Conservation (phyloP, 108 stramenopile genomes). For the Chaetoceros muelleri region DNA sequence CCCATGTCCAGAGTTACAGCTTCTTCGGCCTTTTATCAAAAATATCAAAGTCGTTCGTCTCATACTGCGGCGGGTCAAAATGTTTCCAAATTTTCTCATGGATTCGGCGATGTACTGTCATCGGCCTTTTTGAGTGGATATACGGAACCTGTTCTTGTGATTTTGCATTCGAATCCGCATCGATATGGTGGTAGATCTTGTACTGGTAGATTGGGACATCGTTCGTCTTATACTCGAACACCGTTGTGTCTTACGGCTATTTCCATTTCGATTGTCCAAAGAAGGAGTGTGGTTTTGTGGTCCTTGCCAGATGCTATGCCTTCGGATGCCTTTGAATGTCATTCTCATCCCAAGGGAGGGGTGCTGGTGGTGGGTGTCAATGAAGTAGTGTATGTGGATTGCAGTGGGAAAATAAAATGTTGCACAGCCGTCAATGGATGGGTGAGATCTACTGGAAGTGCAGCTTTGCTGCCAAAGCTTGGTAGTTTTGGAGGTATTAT, state of each 20-base stretch:
- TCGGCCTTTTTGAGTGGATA: slow-evolving; percentile 61
- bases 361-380: slow-evolving; percentile 61
- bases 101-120: slow-evolving; percentile 70
- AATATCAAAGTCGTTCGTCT: not conserved
- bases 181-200: slow-evolving; percentile 39
- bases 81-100: slow-evolving; percentile 37
- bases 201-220: slow-evolving; percentile 50
- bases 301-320: slow-evolving; percentile 52
- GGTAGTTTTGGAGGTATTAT: slow-evolving; percentile 16
- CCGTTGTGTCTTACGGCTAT: slow-evolving; percentile 59
- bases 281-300: slow-evolving; percentile 72
- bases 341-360: slow-evolving; percentile 27
- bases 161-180: slow-evolving; percentile 59
- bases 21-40: not conserved
- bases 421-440: slow-evolving; percentile 74
- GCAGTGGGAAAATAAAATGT: slow-evolving; percentile 52
- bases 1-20: not conserved
- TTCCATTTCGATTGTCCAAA: slow-evolving; percentile 55
- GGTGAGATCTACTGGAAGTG: slow-evolving; percentile 44
- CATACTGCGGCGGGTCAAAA: not conserved
- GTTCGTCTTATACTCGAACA: slow-evolving; percentile 40
- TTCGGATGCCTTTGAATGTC: slow-evolving; percentile 48
- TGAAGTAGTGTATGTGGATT: slow-evolving; percentile 41
- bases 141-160: slow-evolving; percentile 48
- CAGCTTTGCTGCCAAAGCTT: slow-evolving; percentile 25